A percentile compares a stretch with the other conserved stretches of the same genome.
phyloP scores from a whole-genome alignment of 2,329 filamentous ascomycete species.

The Aspergillus phoenicis region DNA sequence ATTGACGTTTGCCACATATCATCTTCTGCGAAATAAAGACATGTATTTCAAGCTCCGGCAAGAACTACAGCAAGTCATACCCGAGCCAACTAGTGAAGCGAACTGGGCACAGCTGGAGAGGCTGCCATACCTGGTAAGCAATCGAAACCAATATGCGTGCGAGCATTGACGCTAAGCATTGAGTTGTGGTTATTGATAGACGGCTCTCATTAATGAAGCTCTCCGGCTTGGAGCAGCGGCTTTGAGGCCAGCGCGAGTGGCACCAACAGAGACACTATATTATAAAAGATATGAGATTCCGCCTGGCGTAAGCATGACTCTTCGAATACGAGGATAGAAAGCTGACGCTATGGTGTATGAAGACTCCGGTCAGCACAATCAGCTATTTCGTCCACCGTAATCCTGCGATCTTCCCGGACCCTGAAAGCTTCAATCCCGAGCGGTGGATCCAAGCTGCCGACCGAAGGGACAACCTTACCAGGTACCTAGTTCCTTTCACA shows the following conservation, averaged over 20 bases:
- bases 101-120: conserved; percentile 40
- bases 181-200: neutral
- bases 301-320: neutral
- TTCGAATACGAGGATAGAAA: neutral
- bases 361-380: conserved; percentile 7
- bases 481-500: neutral
- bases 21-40: conserved; percentile 25
- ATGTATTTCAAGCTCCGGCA: conserved; percentile 26
- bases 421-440: conserved; percentile 1
- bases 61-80: conserved; percentile 35
- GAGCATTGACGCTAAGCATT: neutral
- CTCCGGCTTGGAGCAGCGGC: conserved; percentile 45
- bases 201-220: conserved; percentile 25
- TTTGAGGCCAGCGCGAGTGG: conserved; percentile 31
- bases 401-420: conserved; percentile 1
- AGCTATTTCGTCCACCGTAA: conserved; percentile 7
- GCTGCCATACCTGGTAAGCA: conserved; percentile 43
- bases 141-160: neutral
- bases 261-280: conserved; percentile 28
- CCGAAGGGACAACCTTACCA: neutral
- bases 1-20: conserved; percentile 31
- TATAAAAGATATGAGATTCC: conserved; percentile 35
- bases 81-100: conserved; percentile 24
- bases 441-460: conserved; percentile 9
- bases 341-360: neutral